These are phyloP conservation scores for Phaeophleospora eucalypticola DNA, from an alignment of 2,329 filamentous ascomycete genomes.

Conservation along the genomic window DNA sequence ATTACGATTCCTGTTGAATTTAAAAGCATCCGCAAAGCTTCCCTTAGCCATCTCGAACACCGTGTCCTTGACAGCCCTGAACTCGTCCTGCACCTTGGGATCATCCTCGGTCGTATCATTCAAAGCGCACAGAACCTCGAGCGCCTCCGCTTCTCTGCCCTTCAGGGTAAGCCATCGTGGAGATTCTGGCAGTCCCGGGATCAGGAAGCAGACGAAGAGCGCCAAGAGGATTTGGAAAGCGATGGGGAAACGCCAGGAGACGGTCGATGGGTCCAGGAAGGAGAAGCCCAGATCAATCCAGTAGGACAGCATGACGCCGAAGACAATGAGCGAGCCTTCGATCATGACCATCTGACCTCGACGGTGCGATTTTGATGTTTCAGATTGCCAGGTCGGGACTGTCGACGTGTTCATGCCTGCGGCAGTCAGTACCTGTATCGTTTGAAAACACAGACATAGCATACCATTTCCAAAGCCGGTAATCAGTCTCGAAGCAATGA, in stretches of 20 bases:
- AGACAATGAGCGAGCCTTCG: slow-evolving; percentile 72
- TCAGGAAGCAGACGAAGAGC: slow-evolving; percentile 46
- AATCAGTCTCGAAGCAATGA: slow-evolving; percentile 49
- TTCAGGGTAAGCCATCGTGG: slow-evolving; percentile 47
- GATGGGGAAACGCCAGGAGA: slow-evolving; percentile 56
- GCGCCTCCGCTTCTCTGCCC: slow-evolving; percentile 33
- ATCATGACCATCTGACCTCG: slow-evolving; percentile 91
- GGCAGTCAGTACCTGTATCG: too few relatives aligned
- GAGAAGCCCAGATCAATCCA: slow-evolving; percentile 48
- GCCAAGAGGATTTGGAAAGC: slow-evolving; percentile 55
- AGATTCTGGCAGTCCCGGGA: slow-evolving; percentile 53
- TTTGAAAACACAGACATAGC: too few relatives aligned
- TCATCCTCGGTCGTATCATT: slow-evolving; percentile 37
- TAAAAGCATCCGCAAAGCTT: slow-evolving; percentile 30
- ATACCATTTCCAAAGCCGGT: slow-evolving; percentile 43
- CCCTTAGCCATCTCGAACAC: slow-evolving; percentile 35
- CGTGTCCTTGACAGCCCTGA: slow-evolving; percentile 35
- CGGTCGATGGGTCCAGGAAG: slow-evolving; percentile 37
- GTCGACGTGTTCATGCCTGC: slow-evolving; percentile 34
- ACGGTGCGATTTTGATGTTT: slow-evolving; percentile 80
- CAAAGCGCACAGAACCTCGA: slow-evolving; percentile 31
- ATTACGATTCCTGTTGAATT: slow-evolving; percentile 41
- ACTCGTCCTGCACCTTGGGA: slow-evolving; percentile 24
- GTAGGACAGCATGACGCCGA: slow-evolving; percentile 49
- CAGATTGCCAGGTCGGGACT: slow-evolving; percentile 47